These are phyloP conservation scores for Leccinum ponderosum DNA, from an alignment of 1,284 basidiomycete genomes.

Conservation along the genomic window DNA sequence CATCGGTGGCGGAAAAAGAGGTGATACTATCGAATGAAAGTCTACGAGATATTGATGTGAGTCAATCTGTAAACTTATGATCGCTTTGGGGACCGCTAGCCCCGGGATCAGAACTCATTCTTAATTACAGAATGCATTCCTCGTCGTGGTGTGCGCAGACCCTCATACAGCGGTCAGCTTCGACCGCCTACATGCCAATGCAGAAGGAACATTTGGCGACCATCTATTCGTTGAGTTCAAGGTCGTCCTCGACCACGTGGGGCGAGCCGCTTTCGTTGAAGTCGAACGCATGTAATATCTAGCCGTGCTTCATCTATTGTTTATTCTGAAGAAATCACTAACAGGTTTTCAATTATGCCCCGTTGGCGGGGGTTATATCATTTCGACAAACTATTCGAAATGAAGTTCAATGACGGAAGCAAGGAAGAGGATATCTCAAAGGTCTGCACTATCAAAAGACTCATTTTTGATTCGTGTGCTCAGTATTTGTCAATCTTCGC, in stretches of 20 bases:
- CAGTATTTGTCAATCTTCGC: no score
- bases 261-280: not conserved
- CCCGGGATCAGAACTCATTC: no score
- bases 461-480: not conserved
- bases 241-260: slow-evolving; percentile 6
- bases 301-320: not conserved
- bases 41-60: slow-evolving; percentile 34
- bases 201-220: slow-evolving; percentile 34
- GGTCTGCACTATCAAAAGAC: slow-evolving; percentile 18
- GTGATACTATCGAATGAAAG: slow-evolving; percentile 26
- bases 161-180: slow-evolving; percentile 35
- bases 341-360: slow-evolving; percentile 32
- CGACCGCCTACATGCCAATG: slow-evolving; percentile 39
- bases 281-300: slow-evolving; percentile 5
- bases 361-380: slow-evolving; percentile 39
- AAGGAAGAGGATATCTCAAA: slow-evolving; percentile 43
- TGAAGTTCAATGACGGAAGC: slow-evolving; percentile 37
- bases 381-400: slow-evolving; percentile 31
- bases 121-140: slow-evolving; percentile 38
- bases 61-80: not conserved
- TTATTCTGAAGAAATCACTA: not conserved
- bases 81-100: no score
- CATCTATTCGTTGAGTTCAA: slow-evolving; percentile 33
- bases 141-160: slow-evolving; percentile 30
- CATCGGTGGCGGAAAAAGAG: no score